Base-by-base conservation (phyloP, 2,329 filamentous ascomycete species). In the Colletotrichum shisoi region DNA sequence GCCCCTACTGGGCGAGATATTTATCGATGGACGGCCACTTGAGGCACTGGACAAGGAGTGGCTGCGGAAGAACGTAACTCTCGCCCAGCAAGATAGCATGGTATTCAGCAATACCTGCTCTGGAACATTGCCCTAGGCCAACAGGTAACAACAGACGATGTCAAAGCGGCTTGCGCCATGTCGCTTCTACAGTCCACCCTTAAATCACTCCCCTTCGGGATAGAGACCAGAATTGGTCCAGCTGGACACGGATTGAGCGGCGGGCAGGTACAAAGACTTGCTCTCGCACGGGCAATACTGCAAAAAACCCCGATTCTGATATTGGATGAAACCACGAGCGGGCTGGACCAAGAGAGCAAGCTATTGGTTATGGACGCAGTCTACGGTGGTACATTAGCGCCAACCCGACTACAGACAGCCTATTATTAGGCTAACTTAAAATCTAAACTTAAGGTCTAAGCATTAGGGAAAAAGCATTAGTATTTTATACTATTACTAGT, bases 311-410 rank as follows among this genome's bases (percentile, higher is more conserved):
- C 91, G 0, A 85, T 98, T 0, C 81, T 98, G 7, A 89, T 98
- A 31, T 81, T 98, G 3, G 94, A 98, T 71, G 95, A 98, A 75
- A 87, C 91, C 0, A 97, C 93, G 0, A 95, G 92, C 76, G 92
- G 92, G 0, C 80, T 98, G 11, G 94, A 98, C 72, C 86, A 89
- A n/a, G 82, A 85, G 11, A 94, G 85, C 63, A 85, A 89, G 68
- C 79, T 79, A 0, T 77, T 88, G 13, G 85, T 97, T 44, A 89
- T 96, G 83, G 86, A 91, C 48, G 87, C 89, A 0, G 89, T n/a
- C n/a, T n/a, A n/a, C n/a, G n/a, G n/a, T n/a, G n/a, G n/a, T n/a
- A n/a, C n/a, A n/a, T n/a, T n/a, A n/a, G n/a, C n/a, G n/a, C n/a
- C n/a, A n/a, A n/a, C n/a, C n/a, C n/a, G n/a, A n/a, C n/a, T n/a